Evolutionary conservation across 768 basidiomycete species (phyloP), one percentile per base, ranked within the genome.

Genomic region (Boletus barrowsii): DNA sequence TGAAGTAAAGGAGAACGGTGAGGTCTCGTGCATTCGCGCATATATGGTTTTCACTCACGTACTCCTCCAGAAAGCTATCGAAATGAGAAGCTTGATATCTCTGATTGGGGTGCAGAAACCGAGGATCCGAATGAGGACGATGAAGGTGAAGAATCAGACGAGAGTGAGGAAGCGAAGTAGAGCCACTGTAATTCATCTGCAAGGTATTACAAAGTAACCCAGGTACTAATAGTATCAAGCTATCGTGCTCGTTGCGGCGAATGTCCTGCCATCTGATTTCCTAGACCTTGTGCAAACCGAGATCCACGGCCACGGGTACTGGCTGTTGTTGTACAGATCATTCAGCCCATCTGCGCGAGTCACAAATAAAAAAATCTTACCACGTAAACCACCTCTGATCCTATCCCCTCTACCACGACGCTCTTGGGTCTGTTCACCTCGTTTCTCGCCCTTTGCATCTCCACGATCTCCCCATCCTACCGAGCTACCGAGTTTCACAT

Each of bases 221-320:
- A n/a, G 48, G 18, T 8, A 15, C 36, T 24, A 49, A 52, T 53
- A 41, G 32, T 30, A 52, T 39, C 46, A 47, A 41, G 51, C 48
- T 54, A 69, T 44, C 63, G 62, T 52, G 57, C 58, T 50, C 66
- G 52, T 24, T 62, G 62, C 30, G 61, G 47, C 17, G 18, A 53
- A 15, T 67, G 59, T 50, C 71, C 73, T 42, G 82, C 75, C 88
- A 90, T 89, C 64, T 87, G 87, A 64, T 87, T 88, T 24, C 90
- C 90, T 39, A 92, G 76, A 20, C 90, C 90, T 71, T 92, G 89
- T 18, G 87, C 80, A 65, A 92, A 92, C n/a, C 90, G 82, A 29
- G 82, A 79, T 22, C 92, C 88, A 55, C 92, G 79, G 45, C 88
- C 90, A 50, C 84, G 79, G 26, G 81, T 75, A 42, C 84, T 83